Evolutionary conservation across 768 basidiomycete species (phyloP).

Genomic region (Kwoniella shandongensis): DNA sequence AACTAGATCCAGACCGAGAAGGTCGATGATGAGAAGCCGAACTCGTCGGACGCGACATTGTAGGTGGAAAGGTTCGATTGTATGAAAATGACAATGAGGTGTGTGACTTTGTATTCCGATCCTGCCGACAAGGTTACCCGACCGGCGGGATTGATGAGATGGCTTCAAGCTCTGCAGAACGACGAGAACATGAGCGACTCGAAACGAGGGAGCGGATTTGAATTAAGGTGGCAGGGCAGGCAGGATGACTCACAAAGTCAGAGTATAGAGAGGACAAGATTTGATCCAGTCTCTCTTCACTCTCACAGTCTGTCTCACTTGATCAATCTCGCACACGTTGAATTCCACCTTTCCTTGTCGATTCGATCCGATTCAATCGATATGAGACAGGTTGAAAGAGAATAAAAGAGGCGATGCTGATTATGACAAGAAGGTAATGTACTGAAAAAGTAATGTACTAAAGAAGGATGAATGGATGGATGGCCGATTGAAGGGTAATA

Average conservation of each 20-base stretch:
- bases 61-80: background rate
- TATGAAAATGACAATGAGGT: background rate
- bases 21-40: constrained; percentile 13
- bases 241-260: background rate
- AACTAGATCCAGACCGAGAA: constrained; percentile 12
- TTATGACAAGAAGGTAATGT: too few relatives aligned
- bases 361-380: background rate
- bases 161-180: constrained; percentile 1
- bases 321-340: too few relatives aligned
- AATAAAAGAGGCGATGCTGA: background rate
- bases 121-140: constrained; percentile 20
- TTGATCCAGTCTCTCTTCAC: too few relatives aligned
- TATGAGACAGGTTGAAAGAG: background rate
- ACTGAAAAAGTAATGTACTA: too few relatives aligned
- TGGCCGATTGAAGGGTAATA: background rate
- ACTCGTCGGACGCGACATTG: constrained; percentile 15
- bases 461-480: constrained; percentile 11
- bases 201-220: background rate
- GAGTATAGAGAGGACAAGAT: background rate
- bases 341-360: too few relatives aligned
- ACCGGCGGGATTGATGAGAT: constrained; percentile 11
- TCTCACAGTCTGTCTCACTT: too few relatives aligned
- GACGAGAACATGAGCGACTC: too few relatives aligned
- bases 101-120: constrained; percentile 17
- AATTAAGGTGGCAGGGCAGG: background rate